Conservation (phyloP, 2,329 filamentous ascomycete genomes). For the Epichloe sylvatica region DNA sequence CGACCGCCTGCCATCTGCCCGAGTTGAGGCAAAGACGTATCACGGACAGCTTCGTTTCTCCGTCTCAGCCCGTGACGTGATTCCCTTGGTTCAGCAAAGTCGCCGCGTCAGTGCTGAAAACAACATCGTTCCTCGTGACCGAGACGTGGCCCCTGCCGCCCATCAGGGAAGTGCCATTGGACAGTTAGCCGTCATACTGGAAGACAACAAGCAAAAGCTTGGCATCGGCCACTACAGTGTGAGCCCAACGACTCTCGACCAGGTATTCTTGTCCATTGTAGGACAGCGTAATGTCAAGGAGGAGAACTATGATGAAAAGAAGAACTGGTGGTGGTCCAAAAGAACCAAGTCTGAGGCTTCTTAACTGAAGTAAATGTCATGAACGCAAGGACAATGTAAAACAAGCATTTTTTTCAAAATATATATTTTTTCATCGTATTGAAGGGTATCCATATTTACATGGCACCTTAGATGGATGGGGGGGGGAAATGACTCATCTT, state of each 20-base stretch:
- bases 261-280: slow-evolving; percentile 81
- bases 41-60: slow-evolving; percentile 83
- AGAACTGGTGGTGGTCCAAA: slow-evolving; percentile 7
- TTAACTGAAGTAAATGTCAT: no score
- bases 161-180: slow-evolving; percentile 43
- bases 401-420: no score
- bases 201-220: slow-evolving; percentile 52
- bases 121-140: background rate
- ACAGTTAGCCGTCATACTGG: slow-evolving; percentile 55
- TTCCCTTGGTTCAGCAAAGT: slow-evolving; percentile 10
- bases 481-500: no score
- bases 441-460: no score
- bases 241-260: slow-evolving; percentile 73
- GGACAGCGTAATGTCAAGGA: slow-evolving; percentile 66
- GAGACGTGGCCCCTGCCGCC: slow-evolving; percentile 11
- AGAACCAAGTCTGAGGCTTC: background rate
- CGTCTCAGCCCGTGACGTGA: slow-evolving; percentile 40
- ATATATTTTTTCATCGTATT: no score
- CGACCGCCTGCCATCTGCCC: slow-evolving; percentile 45
- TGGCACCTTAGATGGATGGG: no score
- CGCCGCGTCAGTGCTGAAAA: background rate
- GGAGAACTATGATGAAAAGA: slow-evolving; percentile 41
- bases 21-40: slow-evolving; percentile 59
- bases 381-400: no score
- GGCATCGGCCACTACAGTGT: slow-evolving; percentile 80